Percentiles rank a stretch among this genome's conserved stretches.
phyloP scores from a whole-genome alignment of 192 early-diverging fungal species.

The Chytriomyces sp. region DNA sequence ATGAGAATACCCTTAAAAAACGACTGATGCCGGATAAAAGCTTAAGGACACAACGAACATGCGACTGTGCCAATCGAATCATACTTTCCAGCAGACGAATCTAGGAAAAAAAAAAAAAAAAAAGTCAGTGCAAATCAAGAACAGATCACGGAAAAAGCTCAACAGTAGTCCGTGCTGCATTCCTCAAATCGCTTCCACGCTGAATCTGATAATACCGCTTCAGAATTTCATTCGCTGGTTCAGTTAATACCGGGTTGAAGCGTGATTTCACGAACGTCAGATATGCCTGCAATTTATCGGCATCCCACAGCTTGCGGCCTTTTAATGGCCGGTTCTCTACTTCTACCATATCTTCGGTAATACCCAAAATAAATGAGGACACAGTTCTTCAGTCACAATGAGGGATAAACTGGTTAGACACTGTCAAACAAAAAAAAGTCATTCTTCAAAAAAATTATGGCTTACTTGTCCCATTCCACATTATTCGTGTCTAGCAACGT shows the following conservation, averaged over 20 bases:
- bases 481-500: constrained; percentile 72
- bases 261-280: constrained; percentile 62
- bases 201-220: constrained; percentile 75
- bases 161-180: constrained; percentile 76
- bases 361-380: constrained; percentile 51
- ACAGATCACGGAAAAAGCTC: constrained; percentile 43
- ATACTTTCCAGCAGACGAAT: constrained; percentile 57
- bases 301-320: constrained; percentile 51
- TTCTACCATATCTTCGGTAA: constrained; percentile 2
- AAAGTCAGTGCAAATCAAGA: constrained; percentile 19
- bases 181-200: constrained; percentile 65
- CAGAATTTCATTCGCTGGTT: constrained; percentile 67
- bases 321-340: not conserved
- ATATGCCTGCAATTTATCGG: constrained; percentile 73
- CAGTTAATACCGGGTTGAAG: constrained; percentile 62
- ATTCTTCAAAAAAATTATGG: constrained; percentile 3
- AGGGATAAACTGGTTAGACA: not conserved
- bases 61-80: constrained; percentile 56
- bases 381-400: constrained; percentile 38
- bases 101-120: not conserved
- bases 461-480: constrained; percentile 67
- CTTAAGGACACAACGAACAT: constrained; percentile 34
- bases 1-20: not conserved
- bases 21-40: constrained; percentile 3
- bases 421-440: constrained; percentile 29